Evolutionary conservation across 345 rosid genomes (phyloP), one percentile per base, ranked within the genome.

Genomic region (Linum tenue): DNA sequence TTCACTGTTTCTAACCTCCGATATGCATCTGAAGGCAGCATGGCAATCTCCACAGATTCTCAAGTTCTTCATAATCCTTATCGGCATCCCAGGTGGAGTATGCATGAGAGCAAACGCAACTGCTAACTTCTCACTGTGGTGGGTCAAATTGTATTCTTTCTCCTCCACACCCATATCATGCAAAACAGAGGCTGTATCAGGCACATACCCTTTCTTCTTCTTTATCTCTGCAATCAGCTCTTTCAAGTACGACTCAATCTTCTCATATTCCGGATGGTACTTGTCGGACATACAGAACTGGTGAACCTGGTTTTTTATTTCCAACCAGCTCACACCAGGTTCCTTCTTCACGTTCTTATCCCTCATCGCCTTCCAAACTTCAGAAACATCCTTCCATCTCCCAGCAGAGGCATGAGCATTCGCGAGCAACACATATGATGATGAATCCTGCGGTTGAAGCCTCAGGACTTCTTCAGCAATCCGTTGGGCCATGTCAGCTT

Each of bases 301-400:
- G 71, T 86, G 77, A 60, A 84, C 76, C 67, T 72, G 77, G 69
- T 82, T 85, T 71, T 78, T 84, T 59, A 83, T 70, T 70, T 89
- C 90, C 75, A 89, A 38, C 92, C 96, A 86, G 78, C 96, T 89
- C 69, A 86, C 40, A n/a, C 96, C 87, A 0, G 88, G 82, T 66
- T 84, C 92, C 78, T 89, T 89, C 82, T 84, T 86, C 75, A 86
- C 80, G 5, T 74, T 72, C 81, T 69, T 80, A 53, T 79, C 87
- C 70, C 87, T 86, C 92, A 84, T 84, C 7, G 77, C 66, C 70
- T 71, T 83, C 59, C 96, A 80, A 43, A 84, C 81, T 67, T 75
- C 79, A 0, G 92, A 89, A 48, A 86, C 96, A 53, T 76, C 83
- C 7, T 76, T 50, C 96, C 92, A 89, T 57, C 83, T 70, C 79